Base-by-base conservation (phyloP, 23 red algal species). In the Cyanidioschyzon merolae region DNA sequence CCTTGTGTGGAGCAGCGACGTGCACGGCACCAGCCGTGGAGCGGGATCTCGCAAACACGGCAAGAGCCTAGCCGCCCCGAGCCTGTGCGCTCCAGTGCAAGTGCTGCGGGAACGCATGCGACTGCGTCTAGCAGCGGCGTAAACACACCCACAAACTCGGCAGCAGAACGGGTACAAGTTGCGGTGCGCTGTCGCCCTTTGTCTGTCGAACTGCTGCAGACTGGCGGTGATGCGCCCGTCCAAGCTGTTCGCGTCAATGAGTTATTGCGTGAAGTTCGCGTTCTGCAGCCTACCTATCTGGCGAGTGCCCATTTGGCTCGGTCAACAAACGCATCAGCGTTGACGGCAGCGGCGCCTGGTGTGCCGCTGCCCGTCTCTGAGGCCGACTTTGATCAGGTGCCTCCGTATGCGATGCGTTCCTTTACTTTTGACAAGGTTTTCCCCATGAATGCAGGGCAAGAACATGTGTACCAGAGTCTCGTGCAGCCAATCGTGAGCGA, bases 401-500 rank as follows among this genome's bases (percentile, higher is more conserved):
- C 63, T 32, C 63, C 63, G 29, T 71, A 25, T 25, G 63, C 63
- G 7, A 71, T 27, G 2, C 63, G 63, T 32, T 71, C 83, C 0
- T 98, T 77, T 74, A 75, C 82, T 1, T 98, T 85, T 68, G 94
- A 98, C 41, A 79, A 82, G 35, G 94, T 98, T 1, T 98, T 89
- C 85, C 88, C 88, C 37, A 82, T 81, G 26, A 74, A 75, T 38
- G 83, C 88, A 18, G 82, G 84, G 1, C 94, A 98, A 74, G 83
- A 54, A 25, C 82, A 91, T 31, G 88, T 98, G 31, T 98, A 89
- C 59, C 85, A 89, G 32, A 50, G 74, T 27, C 76, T 98, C 0
- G 86, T 87, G n/a, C 76, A 79, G 39, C 88, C 94, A n/a, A 92
- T 98, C 40, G 94, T 98, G 21, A 88, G 90, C 39, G 88, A 96